Percentiles rank a stretch among this genome's conserved stretches.
Evolutionary conservation across 306 rosid genomes (phyloP).

Genomic region (Malus domestica): DNA sequence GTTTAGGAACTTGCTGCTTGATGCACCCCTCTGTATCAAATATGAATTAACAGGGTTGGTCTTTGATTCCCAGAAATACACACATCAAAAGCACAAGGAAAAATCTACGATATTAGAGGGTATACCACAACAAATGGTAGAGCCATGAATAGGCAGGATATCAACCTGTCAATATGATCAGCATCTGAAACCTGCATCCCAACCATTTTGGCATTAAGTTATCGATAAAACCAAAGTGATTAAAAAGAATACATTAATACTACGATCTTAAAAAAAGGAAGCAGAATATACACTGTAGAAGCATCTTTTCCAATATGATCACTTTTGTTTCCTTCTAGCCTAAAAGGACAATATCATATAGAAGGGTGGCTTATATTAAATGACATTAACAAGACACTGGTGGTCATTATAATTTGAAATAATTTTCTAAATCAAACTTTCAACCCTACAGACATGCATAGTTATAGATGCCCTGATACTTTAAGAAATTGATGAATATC

Average conservation of each 20-base stretch:
- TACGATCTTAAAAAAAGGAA: neutral
- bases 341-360: neutral
- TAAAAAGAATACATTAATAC: neutral
- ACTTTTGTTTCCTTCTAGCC: neutral
- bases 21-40: slow-evolving; percentile 74
- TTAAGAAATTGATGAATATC: neutral
- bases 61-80: slow-evolving; percentile 3
- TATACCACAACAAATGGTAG: slow-evolving; percentile 90
- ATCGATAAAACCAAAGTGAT: neutral
- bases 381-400: neutral
- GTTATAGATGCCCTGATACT: neutral
- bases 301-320: neutral
- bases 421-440: neutral
- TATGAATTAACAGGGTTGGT: neutral
- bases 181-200: slow-evolving; percentile 74
- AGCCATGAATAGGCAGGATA: slow-evolving; percentile 88
- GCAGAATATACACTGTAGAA: neutral
- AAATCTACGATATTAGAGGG: slow-evolving; percentile 1
- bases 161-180: slow-evolving; percentile 89
- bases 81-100: neutral
- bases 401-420: neutral
- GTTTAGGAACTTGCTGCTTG: slow-evolving; percentile 82
- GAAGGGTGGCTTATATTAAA: neutral
- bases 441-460: neutral
- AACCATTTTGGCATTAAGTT: neutral